Percentiles rank a stretch among this genome's conserved stretches.
Conservation (phyloP, 2,329 filamentous ascomycete genomes). For the Aspergillus amoenus region DNA sequence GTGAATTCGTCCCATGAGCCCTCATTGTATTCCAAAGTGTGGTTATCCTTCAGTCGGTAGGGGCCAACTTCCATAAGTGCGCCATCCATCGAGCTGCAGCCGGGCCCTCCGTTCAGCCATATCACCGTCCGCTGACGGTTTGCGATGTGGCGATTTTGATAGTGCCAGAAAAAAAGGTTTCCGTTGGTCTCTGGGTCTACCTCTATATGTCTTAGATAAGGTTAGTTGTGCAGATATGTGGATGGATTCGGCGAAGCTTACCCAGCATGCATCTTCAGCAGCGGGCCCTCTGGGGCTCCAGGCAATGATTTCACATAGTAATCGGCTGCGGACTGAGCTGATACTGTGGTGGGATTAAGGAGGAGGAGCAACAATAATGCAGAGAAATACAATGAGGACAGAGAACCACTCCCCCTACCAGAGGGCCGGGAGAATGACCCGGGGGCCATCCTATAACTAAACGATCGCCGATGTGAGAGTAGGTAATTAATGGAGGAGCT, state of each 20-base stretch:
- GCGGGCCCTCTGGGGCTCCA: constrained; percentile 73
- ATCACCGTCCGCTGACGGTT: constrained; percentile 87
- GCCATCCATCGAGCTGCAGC: constrained; percentile 96
- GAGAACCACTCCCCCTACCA: constrained; percentile 9
- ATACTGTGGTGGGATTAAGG: constrained; percentile 23
- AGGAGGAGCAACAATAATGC: constrained; percentile 27
- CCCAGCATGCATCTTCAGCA: constrained; percentile 98
- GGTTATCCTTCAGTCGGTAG: constrained; percentile 76
- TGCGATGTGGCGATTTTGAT: constrained; percentile 91
- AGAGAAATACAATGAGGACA: constrained; percentile 17
- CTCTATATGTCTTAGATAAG: constrained; percentile 73
- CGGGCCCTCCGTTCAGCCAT: constrained; percentile 96
- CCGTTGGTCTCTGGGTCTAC: constrained; percentile 80
- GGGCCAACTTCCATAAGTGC: constrained; percentile 95
- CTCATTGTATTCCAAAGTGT: constrained; percentile 74
- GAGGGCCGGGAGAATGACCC: constrained; percentile 19
- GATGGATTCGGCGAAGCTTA: constrained; percentile 47
- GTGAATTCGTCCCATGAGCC: constrained; percentile 99
- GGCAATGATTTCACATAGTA: constrained; percentile 87
- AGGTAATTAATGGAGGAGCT: not conserved
- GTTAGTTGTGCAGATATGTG: not conserved
- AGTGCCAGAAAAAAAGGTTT: constrained; percentile 99
- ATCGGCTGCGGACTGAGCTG: constrained; percentile 67
- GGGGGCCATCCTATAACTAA: constrained; percentile 18
- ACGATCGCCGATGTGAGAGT: not conserved